phyloP scores from a whole-genome alignment of 306 rosid species.

The Sechiopsis laciniata region DNA sequence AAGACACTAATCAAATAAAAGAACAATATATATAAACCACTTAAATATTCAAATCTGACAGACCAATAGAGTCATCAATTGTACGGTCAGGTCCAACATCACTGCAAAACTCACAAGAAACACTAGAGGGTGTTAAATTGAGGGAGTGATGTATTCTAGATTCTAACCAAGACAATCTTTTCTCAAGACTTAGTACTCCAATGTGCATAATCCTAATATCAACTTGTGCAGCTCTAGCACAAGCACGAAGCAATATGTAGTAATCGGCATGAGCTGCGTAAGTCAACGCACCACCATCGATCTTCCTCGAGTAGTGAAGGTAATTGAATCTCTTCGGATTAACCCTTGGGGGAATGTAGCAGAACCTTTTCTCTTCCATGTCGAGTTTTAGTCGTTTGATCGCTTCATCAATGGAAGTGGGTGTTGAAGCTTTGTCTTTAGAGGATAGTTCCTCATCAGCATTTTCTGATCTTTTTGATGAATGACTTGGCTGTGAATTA shows the following conservation, averaged over 20 bases:
- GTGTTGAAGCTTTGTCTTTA: slow-evolving; percentile 23
- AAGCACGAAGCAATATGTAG: slow-evolving; percentile 74
- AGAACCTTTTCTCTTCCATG: slow-evolving; percentile 82
- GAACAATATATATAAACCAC: background rate
- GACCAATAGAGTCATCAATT: slow-evolving; percentile 24
- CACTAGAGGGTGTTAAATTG: slow-evolving; percentile 35
- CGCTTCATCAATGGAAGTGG: slow-evolving; percentile 36
- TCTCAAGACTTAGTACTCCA: slow-evolving; percentile 67
- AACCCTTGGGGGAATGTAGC: slow-evolving; percentile 58
- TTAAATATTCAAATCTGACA: slow-evolving; percentile 14
- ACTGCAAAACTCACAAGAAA: slow-evolving; percentile 59
- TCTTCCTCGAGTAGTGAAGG: slow-evolving; percentile 68
- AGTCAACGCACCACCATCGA: slow-evolving; percentile 46
- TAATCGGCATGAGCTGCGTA: slow-evolving; percentile 86
- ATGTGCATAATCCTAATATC: slow-evolving; percentile 65
- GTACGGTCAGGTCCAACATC: slow-evolving; percentile 27
- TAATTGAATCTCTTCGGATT: slow-evolving; percentile 42
- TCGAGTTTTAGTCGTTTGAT: slow-evolving; percentile 52
- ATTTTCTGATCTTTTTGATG: slow-evolving; percentile 25
- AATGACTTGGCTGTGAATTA: slow-evolving; percentile 23
- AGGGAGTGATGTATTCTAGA: slow-evolving; percentile 41
- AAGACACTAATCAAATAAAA: background rate
- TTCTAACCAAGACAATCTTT: slow-evolving; percentile 70
- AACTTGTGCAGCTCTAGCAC: slow-evolving; percentile 60
- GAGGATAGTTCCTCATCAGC: slow-evolving; percentile 25